Base-by-base conservation (phyloP, 352 stramenopile genomes). In the Hyaloperonospora brassicae region DNA sequence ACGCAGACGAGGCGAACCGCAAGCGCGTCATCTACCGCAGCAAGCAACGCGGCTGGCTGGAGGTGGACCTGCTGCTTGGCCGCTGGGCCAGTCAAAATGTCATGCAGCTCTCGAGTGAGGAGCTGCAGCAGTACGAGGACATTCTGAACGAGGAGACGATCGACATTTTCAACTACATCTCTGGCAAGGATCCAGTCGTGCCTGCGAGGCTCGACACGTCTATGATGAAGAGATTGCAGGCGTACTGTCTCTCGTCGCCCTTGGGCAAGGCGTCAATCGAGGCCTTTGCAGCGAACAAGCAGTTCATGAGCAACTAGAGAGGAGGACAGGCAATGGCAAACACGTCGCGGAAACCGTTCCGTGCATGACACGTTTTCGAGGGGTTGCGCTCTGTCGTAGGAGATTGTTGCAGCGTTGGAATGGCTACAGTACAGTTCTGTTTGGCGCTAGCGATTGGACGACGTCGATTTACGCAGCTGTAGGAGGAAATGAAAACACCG, bases 81-180 rank as follows among this genome's bases (percentile, higher is more conserved):
- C 96, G 86, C 10, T 98, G 90, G 91, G 93, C 93, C 11, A 81
- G 66, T 56, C 69, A 98, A 61, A 89, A 98, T 74, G 89, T 98
- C 36, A 84, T 87, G 52, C 57, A 56, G 24, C 64, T 98, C 22
- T 69, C 72, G 11, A 57, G 64, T 4, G 69, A 89, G 6, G 88
- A 98, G 62, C 65, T 97, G 23, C 64, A 95, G 62, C 70, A 98
- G 62, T 98, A 97, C 74, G 95, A 98, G 66, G 74, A 85, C 55
- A 97, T 98, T 70, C 71, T 98, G 27, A 98, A 98, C 72, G 78
- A 95, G 60, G 95, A 98, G 73, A 98, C 95, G 8, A 97, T 98
- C 64, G 95, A 98, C 77, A 98, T 98, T 66, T 98, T 97, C 77
- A 98, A 98, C 72, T 93, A 97, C 56, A 91, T 98, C 58, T 97